phyloP scores from a whole-genome alignment of 306 rosid species.

The Cotoneaster glaucophyllus region DNA sequence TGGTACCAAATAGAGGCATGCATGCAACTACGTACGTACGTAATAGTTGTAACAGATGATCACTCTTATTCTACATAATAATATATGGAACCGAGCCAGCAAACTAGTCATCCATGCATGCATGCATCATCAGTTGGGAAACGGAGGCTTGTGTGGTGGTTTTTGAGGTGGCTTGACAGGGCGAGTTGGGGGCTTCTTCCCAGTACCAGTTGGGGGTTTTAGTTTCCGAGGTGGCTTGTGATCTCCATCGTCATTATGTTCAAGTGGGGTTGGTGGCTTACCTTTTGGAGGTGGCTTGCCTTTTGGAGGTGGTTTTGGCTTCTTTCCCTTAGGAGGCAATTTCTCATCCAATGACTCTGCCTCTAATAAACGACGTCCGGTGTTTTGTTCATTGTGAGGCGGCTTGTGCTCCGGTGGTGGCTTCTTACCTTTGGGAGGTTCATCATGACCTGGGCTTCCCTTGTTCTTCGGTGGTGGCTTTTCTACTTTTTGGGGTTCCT shows the following conservation, averaged over 20 bases:
- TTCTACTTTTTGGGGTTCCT: not conserved
- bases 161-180: not conserved
- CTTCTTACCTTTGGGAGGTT: not conserved
- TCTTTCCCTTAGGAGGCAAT: not conserved
- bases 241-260: not conserved
- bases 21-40: not conserved
- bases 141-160: conserved; percentile 5
- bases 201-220: not conserved
- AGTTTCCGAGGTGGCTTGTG: conserved; percentile 3
- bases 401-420: not conserved
- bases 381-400: not conserved
- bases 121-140: not conserved
- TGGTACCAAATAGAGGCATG: not conserved
- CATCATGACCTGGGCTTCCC: not conserved
- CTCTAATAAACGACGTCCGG: not conserved
- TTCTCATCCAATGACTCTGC: not conserved
- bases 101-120: not conserved
- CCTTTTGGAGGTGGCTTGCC: conserved; percentile 1
- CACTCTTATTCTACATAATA: not conserved
- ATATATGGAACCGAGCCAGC: not conserved
- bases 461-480: conserved; percentile 3
- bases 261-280: conserved; percentile 1
- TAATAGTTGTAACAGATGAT: not conserved
- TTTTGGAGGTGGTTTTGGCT: conserved; percentile 1
- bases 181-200: not conserved